Conservation (phyloP, 371 early-diverging fungal species). For the Catenaria anguillulae region DNA sequence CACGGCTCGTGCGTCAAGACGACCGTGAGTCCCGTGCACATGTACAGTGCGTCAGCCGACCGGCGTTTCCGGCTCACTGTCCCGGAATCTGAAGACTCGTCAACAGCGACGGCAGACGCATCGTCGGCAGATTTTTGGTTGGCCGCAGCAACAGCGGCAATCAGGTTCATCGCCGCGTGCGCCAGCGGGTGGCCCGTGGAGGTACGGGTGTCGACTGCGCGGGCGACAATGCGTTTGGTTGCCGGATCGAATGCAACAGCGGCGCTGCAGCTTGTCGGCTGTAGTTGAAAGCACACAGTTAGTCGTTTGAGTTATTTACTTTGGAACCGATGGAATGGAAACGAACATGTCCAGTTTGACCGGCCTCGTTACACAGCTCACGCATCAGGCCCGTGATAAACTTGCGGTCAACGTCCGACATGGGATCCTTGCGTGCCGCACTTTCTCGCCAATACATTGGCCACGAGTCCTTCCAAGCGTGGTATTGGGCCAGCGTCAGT, state of each 20-base stretch:
- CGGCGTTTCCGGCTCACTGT: not conserved
- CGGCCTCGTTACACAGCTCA: too few relatives aligned
- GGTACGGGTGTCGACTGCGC: not conserved
- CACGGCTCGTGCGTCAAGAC: slow-evolving; percentile 10
- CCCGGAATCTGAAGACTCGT: not conserved
- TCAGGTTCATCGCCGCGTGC: slow-evolving; percentile 6
- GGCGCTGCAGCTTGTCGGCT: not conserved
- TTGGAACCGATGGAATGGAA: too few relatives aligned
- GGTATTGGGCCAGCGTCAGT: slow-evolving; percentile 7
- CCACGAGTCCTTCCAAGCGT: slow-evolving; percentile 2
- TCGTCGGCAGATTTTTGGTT: too few relatives aligned
- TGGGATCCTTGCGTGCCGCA: not conserved
- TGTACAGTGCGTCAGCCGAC: not conserved
- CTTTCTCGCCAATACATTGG: slow-evolving; percentile 10
- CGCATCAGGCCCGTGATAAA: not conserved
- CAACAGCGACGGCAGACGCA: not conserved
- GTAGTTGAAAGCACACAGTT: not conserved
- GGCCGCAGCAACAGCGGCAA: slow-evolving; percentile 2
- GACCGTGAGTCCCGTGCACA: slow-evolving; percentile 5
- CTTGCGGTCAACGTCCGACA: not conserved
- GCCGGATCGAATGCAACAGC: not conserved
- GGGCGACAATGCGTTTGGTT: not conserved
- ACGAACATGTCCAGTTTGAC: too few relatives aligned
- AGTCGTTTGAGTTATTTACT: too few relatives aligned
- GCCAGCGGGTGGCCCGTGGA: not conserved